A percentile compares a stretch with the other conserved stretches of the same genome.
phyloP scores from a whole-genome alignment of 208 protist species.

The Leishmania mexicana region DNA sequence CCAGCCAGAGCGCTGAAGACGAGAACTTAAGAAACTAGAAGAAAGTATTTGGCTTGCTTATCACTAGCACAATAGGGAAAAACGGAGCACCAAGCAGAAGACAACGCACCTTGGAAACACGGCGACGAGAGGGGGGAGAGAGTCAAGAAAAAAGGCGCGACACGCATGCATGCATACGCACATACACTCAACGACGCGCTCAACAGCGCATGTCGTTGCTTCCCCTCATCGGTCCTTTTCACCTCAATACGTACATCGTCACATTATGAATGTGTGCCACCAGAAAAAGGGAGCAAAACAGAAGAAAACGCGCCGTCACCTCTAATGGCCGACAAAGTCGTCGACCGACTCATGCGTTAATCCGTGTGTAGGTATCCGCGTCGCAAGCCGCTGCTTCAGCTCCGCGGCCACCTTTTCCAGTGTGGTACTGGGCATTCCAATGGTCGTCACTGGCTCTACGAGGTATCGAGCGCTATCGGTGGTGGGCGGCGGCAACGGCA shows the following conservation, averaged over 20 bases:
- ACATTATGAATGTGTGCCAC: background rate
- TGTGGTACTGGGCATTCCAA: slow-evolving; percentile 13
- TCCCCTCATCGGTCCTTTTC: background rate
- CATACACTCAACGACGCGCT: background rate
- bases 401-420: slow-evolving; percentile 14
- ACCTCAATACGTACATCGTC: background rate
- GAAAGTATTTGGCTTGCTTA: background rate
- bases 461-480: slow-evolving; percentile 52
- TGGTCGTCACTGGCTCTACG: slow-evolving; percentile 40
- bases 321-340: slow-evolving; percentile 28
- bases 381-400: slow-evolving; percentile 19
- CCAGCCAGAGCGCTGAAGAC: background rate
- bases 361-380: background rate
- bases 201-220: background rate
- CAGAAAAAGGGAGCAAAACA: background rate
- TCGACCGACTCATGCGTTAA: background rate
- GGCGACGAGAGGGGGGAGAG: background rate
- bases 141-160: background rate
- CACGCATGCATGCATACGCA: background rate
- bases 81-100: background rate
- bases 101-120: background rate
- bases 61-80: background rate
- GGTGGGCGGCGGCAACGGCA: slow-evolving; percentile 50
- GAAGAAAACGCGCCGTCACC: background rate
- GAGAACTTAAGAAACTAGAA: background rate